Evolutionary conservation across 768 basidiomycete genomes (phyloP), one percentile per base, ranked within the genome.

Genomic region (Tylopilus vinaceipallidus): DNA sequence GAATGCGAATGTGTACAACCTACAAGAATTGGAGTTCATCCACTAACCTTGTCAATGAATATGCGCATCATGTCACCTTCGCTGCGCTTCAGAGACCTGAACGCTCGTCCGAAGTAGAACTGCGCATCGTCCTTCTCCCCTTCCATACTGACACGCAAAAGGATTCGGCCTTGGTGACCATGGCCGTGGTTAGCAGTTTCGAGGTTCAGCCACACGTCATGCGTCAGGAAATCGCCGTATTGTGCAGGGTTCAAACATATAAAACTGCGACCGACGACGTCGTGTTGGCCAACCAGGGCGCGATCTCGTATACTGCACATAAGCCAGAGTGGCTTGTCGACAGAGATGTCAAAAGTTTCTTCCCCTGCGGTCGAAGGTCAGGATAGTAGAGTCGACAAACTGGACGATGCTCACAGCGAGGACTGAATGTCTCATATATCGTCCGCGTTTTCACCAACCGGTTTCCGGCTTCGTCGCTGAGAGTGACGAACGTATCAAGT

Each of bases 61-160:
- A 89, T 89, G 11, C 95, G 79, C 45, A 94, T 81, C 95, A 99
- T 98, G 61, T 99, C 95, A 20, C 80, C 84, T 64, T 98, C 93
- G 0, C 93, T 91, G 27, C 94, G 76, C 71, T 98, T 98, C 57
- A 99, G 67, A 33, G 86, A 91, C 39, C 95, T 78, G 78, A 99
- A 99, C 3, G 87, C 95, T 27, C 94, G 80, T 23, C 97, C 97
- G 61, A 98, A 99, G 75, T 89, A 95, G 75, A 97, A 99, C 58
- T 90, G 90, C 8, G 93, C 91, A 65, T 99, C 97, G 59, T 97
- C 94, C 70, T 95, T 94, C 77, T 98, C 97, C 45, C 95, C 94
- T 63, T 99, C 97, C 94, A 98, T 97, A 63, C 92, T 95, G 50
- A 98, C 80, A 17, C 97, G 81, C 27, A 97, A 73, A 32, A 97